phyloP scores from a whole-genome alignment of 495 filamentous ascomycete genomes.

The Penicillium cinerascens region DNA sequence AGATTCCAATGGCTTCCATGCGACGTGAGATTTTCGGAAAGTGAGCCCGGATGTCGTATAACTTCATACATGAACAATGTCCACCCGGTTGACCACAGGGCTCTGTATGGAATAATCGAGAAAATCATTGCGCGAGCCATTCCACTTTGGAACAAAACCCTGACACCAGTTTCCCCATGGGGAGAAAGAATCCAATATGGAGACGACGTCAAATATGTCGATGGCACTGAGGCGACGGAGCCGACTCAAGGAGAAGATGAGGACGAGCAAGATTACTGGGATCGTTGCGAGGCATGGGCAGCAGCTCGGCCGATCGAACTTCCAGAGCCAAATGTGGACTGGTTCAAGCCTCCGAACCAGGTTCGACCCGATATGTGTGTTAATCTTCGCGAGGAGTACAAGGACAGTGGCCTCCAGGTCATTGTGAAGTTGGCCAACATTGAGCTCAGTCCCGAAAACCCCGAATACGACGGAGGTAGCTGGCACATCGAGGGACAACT shows the following conservation, averaged over 20 bases:
- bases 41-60: constrained; percentile 24
- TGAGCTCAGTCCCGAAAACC: constrained; percentile 55
- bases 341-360: constrained; percentile 17
- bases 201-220: constrained; percentile 1
- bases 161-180: background rate
- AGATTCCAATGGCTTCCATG: constrained; percentile 61
- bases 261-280: background rate
- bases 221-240: constrained; percentile 2
- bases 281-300: background rate
- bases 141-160: constrained; percentile 50
- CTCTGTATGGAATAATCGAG: constrained; percentile 52
- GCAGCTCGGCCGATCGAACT: constrained; percentile 17
- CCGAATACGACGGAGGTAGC: constrained; percentile 43
- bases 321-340: constrained; percentile 31
- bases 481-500: constrained; percentile 59
- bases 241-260: background rate
- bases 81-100: constrained; percentile 43
- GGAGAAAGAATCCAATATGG: background rate
- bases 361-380: constrained; percentile 1
- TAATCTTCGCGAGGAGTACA: constrained; percentile 28
- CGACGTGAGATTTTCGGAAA: constrained; percentile 43
- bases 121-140: constrained; percentile 45
- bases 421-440: constrained; percentile 65
- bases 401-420: constrained; percentile 49
- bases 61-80: constrained; percentile 60